A percentile compares a stretch with the other conserved stretches of the same genome.
Conservation (phyloP, 495 filamentous ascomycete genomes). For the Cudoniella acicularis region DNA sequence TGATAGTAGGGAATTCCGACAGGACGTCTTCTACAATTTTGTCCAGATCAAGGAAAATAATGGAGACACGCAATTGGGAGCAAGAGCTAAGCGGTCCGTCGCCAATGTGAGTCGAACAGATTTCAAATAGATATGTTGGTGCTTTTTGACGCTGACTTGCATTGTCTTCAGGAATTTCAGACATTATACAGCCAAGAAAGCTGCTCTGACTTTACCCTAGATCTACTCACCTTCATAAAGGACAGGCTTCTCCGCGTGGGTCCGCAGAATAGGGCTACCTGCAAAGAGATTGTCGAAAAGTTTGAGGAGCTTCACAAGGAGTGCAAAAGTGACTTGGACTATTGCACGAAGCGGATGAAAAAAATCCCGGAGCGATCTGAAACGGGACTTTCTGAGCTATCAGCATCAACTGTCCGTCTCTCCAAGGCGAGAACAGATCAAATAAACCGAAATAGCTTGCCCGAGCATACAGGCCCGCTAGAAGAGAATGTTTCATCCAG, state of each 20-base stretch:
- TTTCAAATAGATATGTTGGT: neutral
- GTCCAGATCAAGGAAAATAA: neutral
- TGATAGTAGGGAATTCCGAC: neutral
- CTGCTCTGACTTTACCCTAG: neutral
- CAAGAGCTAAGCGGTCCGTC: neutral
- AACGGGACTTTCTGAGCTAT: neutral
- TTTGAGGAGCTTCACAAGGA: neutral
- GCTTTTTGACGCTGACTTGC: neutral
- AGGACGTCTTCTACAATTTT: neutral
- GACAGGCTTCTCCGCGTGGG: neutral
- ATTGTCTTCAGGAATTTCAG: neutral
- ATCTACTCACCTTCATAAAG: slow-evolving; percentile 1
- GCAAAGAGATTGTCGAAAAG: neutral
- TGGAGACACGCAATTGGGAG: neutral
- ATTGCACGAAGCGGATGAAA: neutral
- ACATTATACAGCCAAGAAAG: neutral
- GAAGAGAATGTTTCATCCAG: neutral
- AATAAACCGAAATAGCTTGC: neutral
- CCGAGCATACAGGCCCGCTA: neutral
- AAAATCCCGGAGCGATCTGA: neutral
- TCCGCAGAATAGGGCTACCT: neutral
- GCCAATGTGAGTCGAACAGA: neutral
- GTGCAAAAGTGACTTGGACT: neutral
- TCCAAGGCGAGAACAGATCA: neutral
- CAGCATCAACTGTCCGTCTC: neutral